Evolutionary conservation across 2,329 filamentous ascomycete genomes (phyloP).

Genomic region (Calonectria naviculata): DNA sequence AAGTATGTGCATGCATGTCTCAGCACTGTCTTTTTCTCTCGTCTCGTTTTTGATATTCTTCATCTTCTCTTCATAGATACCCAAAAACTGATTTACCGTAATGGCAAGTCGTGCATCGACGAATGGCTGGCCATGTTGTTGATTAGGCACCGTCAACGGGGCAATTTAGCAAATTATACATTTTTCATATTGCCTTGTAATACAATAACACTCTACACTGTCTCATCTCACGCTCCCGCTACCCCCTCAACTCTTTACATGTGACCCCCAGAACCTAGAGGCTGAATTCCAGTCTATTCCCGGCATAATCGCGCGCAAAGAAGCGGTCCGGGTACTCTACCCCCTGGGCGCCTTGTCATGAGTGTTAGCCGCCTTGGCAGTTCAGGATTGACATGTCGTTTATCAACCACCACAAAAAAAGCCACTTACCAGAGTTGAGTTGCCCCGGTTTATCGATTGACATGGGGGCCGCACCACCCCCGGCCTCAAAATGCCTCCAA

Average conservation of each 20-base stretch:
- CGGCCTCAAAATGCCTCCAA: conserved; percentile 11
- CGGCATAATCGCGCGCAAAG: conserved; percentile 15
- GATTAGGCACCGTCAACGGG: no score
- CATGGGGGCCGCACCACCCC: conserved; percentile 5
- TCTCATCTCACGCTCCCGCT: not conserved
- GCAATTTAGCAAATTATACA: no score
- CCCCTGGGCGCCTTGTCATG: conserved; percentile 3
- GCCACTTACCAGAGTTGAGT: conserved; percentile 2
- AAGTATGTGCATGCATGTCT: not conserved
- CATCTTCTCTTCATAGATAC: no score
- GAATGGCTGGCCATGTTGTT: no score
- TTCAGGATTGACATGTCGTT: not conserved
- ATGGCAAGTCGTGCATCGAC: not conserved
- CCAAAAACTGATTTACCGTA: not conserved
- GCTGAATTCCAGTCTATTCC: conserved; percentile 6
- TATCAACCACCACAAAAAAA: not conserved
- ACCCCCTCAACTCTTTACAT: not conserved
- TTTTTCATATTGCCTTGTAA: no score
- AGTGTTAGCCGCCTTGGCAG: not conserved
- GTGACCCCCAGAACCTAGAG: not conserved
- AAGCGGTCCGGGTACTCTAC: conserved; percentile 13
- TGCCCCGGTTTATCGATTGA: conserved; percentile 8
- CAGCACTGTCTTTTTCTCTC: not conserved
- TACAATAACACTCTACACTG: not conserved
- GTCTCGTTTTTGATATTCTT: not conserved